Evolutionary conservation across 2,329 filamentous ascomycete species (phyloP), one percentile per base, ranked within the genome.

Genomic region (Fusarium sp.): DNA sequence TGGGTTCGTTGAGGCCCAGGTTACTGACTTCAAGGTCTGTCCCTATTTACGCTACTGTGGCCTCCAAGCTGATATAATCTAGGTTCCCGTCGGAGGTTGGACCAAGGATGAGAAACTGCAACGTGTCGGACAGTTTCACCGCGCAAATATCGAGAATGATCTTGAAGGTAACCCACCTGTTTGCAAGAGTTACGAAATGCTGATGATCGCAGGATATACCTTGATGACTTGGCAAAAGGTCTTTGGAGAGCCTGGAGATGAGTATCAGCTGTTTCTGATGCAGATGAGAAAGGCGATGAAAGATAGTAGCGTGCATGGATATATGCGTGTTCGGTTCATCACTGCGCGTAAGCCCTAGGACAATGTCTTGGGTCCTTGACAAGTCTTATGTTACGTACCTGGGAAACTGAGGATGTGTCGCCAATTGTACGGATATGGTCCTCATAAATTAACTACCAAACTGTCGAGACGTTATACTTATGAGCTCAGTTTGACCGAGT

Each of bases 11-110:
- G 62, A 65, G 6, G 23, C 59, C 4, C 33, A 64, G 8, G 20
- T 23, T 1, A 57, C 18, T 15, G 33, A 41, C 6, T 65, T 63
- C 18, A 65, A 65, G 20, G 53, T 58, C 3, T 31, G 28, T 18
- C 6, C 12, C 15, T 10, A 6, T 11, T 6, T 37, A 10, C 10
- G 6, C 16, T n/a, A 37, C 36, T 11, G 11, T 18, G 16, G 9
- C 18, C 6, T 37, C 15, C 6, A 18, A 18, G 6, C 30, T 30
- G 9, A 53, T 23, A 26, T 16, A 7, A 3, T 20, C 3, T 18
- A 56, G 57, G 26, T 61, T 16, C 61, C 62, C n/a, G 33, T 65
- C 15, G 62, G 62, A 2, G 40, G 57, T 8, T 65, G 62, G 57
- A 30, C 51, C 0, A 57, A 62, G n/a, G 57, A 57, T 10, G 33